phyloP scores from a whole-genome alignment of 148 eudicot species.

The Bassia scoparia region DNA sequence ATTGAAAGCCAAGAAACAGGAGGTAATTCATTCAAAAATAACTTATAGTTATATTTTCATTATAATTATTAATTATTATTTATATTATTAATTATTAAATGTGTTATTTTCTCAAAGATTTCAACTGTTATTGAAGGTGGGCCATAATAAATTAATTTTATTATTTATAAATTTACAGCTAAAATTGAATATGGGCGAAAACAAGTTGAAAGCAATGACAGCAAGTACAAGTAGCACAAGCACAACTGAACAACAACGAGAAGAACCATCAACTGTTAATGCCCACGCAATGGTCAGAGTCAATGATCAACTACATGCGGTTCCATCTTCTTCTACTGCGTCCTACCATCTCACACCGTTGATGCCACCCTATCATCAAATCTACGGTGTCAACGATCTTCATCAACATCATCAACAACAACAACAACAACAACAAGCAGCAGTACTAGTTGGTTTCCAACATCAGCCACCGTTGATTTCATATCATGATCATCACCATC shows the following conservation, averaged over 20 bases:
- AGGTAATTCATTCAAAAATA: conserved; percentile 10
- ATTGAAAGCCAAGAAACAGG: conserved; percentile 4
- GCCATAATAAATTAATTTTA: not conserved
- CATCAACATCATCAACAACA: too few species aligned
- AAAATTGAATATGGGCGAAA: too few species aligned
- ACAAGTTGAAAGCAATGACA: conserved; percentile 3
- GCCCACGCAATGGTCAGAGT: too few species aligned
- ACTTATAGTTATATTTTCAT: not conserved
- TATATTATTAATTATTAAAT: too few species aligned
- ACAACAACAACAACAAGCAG: too few species aligned
- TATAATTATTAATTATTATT: too few species aligned
- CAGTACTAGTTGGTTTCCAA: too few species aligned
- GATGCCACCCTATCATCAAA: not conserved
- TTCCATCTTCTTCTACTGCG: conserved; percentile 1
- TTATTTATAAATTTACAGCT: conserved; percentile 9
- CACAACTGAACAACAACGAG: not conserved
- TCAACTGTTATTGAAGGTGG: not conserved
- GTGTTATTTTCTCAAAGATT: not conserved
- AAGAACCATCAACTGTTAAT: too few species aligned
- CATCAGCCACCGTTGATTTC: too few species aligned
- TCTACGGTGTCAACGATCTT: too few species aligned
- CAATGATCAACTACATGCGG: conserved; percentile 19
- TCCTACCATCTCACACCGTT: conserved; percentile 5
- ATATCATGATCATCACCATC: not conserved
- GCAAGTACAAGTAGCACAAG: conserved; percentile 12